A percentile compares a stretch with the other conserved stretches of the same genome.
Evolutionary conservation across 176 grass and related monocot genomes (phyloP).

Genomic region (Triticum timopheevii): DNA sequence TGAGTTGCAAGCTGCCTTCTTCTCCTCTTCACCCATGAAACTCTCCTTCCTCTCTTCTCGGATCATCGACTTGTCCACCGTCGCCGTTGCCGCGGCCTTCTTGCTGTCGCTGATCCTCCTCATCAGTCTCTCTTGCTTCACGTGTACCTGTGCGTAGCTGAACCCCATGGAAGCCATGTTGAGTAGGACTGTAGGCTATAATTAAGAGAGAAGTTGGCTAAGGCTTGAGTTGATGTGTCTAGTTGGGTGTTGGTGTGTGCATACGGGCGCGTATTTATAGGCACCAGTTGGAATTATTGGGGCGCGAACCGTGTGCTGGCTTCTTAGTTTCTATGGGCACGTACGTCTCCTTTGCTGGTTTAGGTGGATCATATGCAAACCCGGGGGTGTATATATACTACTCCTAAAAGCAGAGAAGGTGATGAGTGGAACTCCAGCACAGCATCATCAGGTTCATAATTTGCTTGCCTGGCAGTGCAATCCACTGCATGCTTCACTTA

Average conservation of each 20-base stretch:
- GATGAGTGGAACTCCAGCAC: neutral
- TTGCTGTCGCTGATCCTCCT: neutral
- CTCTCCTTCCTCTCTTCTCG: neutral
- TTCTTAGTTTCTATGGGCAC: neutral
- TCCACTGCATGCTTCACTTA: neutral
- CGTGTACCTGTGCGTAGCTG: conserved; percentile 43
- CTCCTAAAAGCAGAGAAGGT: neutral
- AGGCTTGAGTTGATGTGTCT: neutral
- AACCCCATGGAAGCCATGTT: conserved; percentile 38
- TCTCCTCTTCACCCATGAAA: neutral
- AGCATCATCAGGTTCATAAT: neutral
- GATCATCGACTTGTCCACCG: neutral
- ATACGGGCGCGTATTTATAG: conserved; percentile 25
- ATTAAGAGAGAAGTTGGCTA: neutral
- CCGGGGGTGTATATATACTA: neutral
- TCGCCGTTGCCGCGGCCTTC: neutral
- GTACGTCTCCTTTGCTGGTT: conserved; percentile 22
- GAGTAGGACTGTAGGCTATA: neutral
- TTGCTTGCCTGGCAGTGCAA: neutral
- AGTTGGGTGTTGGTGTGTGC: neutral
- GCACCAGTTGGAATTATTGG: neutral
- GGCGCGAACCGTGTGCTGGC: neutral
- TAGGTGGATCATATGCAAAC: neutral
- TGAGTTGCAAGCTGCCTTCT: neutral
- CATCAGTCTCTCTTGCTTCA: conserved; percentile 23